Conservation (phyloP, 768 basidiomycete genomes). For the Lactarius trivialis region DNA sequence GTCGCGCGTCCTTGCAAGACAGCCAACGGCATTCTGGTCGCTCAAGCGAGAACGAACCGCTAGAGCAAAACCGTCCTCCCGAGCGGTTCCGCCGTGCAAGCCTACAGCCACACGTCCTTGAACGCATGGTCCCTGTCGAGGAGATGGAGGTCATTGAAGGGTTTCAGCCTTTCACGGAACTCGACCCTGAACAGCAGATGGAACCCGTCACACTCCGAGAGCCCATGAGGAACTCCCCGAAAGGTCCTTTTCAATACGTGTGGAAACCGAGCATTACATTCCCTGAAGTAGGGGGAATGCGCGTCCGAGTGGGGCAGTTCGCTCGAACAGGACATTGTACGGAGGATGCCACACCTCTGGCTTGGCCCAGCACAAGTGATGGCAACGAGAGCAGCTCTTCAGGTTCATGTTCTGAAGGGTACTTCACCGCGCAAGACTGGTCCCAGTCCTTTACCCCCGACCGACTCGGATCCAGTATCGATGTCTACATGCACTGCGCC, state of each 20-base stretch:
- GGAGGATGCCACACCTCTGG: background rate
- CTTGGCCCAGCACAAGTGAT: background rate
- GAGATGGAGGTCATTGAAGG: slow-evolving; percentile 16
- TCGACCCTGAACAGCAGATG: background rate
- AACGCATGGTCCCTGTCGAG: slow-evolving; percentile 14
- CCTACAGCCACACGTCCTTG: slow-evolving; percentile 4
- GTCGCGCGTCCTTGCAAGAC: slow-evolving; percentile 4
- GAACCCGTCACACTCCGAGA: slow-evolving; percentile 7
- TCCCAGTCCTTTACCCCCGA: background rate
- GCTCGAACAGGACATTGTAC: background rate
- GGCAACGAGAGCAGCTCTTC: background rate
- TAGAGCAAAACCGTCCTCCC: background rate
- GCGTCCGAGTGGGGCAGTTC: slow-evolving; percentile 16
- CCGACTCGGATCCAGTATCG: background rate
- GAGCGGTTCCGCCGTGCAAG: background rate
- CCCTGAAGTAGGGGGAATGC: slow-evolving; percentile 14
- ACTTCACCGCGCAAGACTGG: slow-evolving; percentile 11
- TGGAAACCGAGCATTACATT: slow-evolving; percentile 11
- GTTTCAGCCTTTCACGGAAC: slow-evolving; percentile 16
- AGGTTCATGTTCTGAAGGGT: slow-evolving; percentile 3
- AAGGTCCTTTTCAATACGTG: background rate
- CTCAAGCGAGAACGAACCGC: slow-evolving; percentile 2
- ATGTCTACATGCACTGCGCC: background rate
- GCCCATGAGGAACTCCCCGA: background rate
- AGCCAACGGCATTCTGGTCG: background rate